Base-by-base conservation (phyloP, 2,329 filamentous ascomycete genomes). In the Coleophoma crateriformis region DNA sequence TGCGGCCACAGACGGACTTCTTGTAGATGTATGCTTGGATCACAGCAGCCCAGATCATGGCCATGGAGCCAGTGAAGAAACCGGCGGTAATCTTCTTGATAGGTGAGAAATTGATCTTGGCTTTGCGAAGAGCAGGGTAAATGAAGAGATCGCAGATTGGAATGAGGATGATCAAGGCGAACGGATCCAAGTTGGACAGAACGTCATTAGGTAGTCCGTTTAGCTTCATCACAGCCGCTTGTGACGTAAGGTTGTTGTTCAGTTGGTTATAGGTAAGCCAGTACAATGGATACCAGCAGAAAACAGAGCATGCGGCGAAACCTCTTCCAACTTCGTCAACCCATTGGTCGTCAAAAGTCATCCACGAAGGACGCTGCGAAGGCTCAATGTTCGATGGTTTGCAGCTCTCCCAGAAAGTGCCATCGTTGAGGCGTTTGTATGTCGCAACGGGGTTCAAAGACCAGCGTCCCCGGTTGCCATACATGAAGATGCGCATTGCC, bases 261-360 rank as follows among this genome's bases (percentile, higher is more conserved):
- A 84, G 75, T 65, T 82, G 77, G 67, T 77, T 78, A 65, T 81
- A 81, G 27, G 74, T 72, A 49, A 77, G 68, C 71, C 77, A 81
- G 61, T 70, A 78, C 10, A 77, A 65, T n/a, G 74, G 74, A 49
- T 71, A 71, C 68, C 74, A 77, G 34, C 72, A 60, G 67, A 88
- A 91, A 33, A 89, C 85, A 55, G 79, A 75, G 71, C 84, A 88
- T 50, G 85, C 84, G 58, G 78, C 74, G 50, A 87, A 71, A 53
- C 85, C 87, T 67, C 87, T 84, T 47, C 76, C 75, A 45, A 90
- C 82, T 63, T 91, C 85, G 63, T 90, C 87, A 33, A 92, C 87
- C 87, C 87, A 92, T 47, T 81, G 80, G 58, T 92, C 88, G 54
- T 92, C 87, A 58, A 90, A 90, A 0, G 83, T 87, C 84, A 91